Conservation (phyloP, 2,329 filamentous ascomycete species). For the Elsinoe australis region DNA sequence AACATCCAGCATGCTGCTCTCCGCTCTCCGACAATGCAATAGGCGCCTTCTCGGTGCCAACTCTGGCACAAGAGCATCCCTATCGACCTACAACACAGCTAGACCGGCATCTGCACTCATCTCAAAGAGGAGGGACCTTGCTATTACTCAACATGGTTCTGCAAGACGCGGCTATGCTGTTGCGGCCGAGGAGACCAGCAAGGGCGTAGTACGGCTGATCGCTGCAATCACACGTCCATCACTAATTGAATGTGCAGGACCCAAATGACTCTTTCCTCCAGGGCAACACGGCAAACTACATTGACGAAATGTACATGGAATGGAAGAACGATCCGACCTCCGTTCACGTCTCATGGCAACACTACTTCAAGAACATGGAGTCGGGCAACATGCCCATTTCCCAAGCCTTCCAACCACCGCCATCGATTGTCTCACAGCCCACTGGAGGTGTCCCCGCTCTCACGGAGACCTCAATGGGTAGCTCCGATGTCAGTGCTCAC, state of each 20-base stretch:
- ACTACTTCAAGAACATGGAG: slow-evolving; percentile 99
- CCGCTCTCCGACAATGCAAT: slow-evolving; percentile 58
- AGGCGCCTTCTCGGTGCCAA: slow-evolving; percentile 54
- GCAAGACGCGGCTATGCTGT: slow-evolving; percentile 52
- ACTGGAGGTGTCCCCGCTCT: slow-evolving; percentile 68
- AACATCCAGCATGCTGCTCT: slow-evolving; percentile 58
- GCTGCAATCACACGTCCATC: not conserved
- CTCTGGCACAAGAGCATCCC: slow-evolving; percentile 40
- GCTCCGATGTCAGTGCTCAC: slow-evolving; percentile 85
- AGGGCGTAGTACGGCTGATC: slow-evolving; percentile 52
- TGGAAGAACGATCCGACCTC: slow-evolving; percentile 92
- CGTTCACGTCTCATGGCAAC: slow-evolving; percentile 96
- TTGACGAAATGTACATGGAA: slow-evolving; percentile 98
- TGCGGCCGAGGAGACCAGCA: slow-evolving; percentile 50
- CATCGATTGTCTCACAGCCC: slow-evolving; percentile 77
- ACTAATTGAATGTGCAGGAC: slow-evolving; percentile 47
- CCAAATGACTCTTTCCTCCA: slow-evolving; percentile 94
- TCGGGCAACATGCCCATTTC: slow-evolving; percentile 95
- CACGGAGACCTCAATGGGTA: slow-evolving; percentile 56
- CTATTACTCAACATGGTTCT: slow-evolving; percentile 35
- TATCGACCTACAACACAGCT: slow-evolving; percentile 35
- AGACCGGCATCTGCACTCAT: slow-evolving; percentile 36
- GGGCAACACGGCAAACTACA: slow-evolving; percentile 95
- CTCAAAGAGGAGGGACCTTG: slow-evolving; percentile 42
- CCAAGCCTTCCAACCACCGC: slow-evolving; percentile 91